phyloP scores from a whole-genome alignment of 768 basidiomycete genomes.

The Leccinum imitatum region DNA sequence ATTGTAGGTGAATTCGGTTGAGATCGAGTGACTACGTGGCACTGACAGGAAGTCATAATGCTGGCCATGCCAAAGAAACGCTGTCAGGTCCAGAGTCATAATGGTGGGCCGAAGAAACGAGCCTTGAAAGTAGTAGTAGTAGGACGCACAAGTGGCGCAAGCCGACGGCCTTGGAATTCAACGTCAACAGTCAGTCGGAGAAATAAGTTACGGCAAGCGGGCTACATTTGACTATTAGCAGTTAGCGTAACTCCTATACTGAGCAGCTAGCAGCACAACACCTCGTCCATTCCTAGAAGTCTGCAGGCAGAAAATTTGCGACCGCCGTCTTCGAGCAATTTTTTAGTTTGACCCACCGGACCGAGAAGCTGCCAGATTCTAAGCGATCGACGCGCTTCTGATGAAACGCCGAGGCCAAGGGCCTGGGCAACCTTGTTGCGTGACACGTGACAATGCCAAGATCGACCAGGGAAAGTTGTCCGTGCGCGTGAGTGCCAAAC shows the following conservation, averaged over 20 bases:
- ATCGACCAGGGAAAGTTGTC: neutral
- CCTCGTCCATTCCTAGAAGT: neutral
- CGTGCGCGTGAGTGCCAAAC: neutral
- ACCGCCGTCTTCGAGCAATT: neutral
- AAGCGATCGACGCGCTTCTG: neutral
- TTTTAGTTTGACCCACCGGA: neutral
- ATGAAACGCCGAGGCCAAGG: too few relatives aligned
- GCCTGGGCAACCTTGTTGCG: neutral
- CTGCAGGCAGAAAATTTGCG: neutral
- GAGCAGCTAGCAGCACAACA: too few relatives aligned
- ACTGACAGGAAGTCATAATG: neutral
- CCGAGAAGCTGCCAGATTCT: neutral
- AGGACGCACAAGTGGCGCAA: too few relatives aligned
- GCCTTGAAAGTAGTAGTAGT: too few relatives aligned
- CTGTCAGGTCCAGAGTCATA: neutral
- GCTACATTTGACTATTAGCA: neutral
- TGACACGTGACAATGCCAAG: neutral
- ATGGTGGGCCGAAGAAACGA: neutral
- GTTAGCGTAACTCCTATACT: neutral
- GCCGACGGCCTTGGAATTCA: too few relatives aligned
- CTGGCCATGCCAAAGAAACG: neutral
- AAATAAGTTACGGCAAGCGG: too few relatives aligned
- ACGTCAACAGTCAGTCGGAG: too few relatives aligned
- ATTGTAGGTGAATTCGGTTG: neutral
- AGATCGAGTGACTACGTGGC: neutral